Evolutionary conservation across 352 stramenopile genomes (phyloP), one percentile per base, ranked within the genome.

Genomic region (Globisporangium heterothallicum): DNA sequence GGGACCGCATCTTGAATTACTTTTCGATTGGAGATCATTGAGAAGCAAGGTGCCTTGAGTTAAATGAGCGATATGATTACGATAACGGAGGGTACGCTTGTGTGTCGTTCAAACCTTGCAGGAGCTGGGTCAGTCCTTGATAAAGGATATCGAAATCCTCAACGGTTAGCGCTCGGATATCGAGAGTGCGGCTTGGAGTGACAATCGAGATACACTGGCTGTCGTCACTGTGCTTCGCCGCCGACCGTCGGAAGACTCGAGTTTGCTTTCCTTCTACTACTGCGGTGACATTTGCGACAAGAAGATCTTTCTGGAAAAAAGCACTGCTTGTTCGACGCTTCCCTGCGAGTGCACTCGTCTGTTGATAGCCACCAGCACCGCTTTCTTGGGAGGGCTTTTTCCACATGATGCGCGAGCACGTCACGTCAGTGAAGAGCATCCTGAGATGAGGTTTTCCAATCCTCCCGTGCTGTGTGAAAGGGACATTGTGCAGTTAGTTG

Each of bases 261-360:
- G 62, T 75, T 25, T 73, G 68, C 36, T 73, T 80, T 9, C 68
- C 70, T 14, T 42, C 57, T 9, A 75, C 43, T 5, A 80, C 63
- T 6, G 44, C 59, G 4, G 68, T 75, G 49, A 75, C 69, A 3
- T 26, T 68, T 0, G 58, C 38, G 6, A 80, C 35, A 4, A 53
- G 21, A 19, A 80, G 40, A 14, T 55, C 52, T 36, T 80, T 78
- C 25, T 61, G 58, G 5, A 69, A 63, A 42, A 67, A 68, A 13
- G 61, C 38, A 6, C 27, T 59, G 35, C 36, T 64, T 24, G 42
- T 46, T 8, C 24, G 42, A 9, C 24, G 51, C 16, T 3, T 57
- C 35, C 21, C 42, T 34, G 25, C 40, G 10, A 41, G 18, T 14
- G 25, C 16, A 27, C 26, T 46, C 7, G 42, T 22, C 8, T 38